These are phyloP conservation scores for Sarocladium kiliense DNA, from an alignment of 2,329 filamentous ascomycete genomes.

Conservation along the genomic window DNA sequence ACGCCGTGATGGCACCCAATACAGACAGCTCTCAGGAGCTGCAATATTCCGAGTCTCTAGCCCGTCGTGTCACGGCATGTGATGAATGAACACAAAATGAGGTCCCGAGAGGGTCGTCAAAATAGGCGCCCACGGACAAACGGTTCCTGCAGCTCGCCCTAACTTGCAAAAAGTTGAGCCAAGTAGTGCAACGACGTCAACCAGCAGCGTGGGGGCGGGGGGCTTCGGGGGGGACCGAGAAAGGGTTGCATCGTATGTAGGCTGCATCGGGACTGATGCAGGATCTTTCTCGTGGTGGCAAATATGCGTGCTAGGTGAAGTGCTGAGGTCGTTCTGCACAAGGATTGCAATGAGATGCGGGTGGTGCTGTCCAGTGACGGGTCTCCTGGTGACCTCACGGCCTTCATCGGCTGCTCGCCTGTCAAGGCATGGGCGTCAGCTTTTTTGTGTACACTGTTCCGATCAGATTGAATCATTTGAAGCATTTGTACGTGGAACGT, in stretches of 20 bases:
- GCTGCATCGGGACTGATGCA: neutral
- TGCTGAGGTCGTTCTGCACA: no score
- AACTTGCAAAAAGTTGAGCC: neutral
- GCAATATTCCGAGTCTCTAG: neutral
- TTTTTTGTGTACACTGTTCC: no score
- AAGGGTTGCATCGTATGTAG: conserved; percentile 8
- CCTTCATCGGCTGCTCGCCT: no score
- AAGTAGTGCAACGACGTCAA: neutral
- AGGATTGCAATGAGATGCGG: neutral
- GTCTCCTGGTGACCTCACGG: no score
- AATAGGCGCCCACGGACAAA: no score
- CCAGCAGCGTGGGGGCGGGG: neutral
- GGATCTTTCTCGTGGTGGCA: neutral
- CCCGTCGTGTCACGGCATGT: neutral
- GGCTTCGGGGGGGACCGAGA: neutral
- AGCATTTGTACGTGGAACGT: no score
- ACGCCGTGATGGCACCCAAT: conserved; percentile 1
- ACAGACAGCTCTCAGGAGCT: conserved; percentile 1
- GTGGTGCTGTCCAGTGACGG: no score
- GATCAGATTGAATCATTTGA: no score
- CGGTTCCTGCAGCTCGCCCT: neutral
- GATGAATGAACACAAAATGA: neutral
- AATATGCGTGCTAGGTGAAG: neutral
- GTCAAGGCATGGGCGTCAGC: no score
- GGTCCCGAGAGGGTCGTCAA: no score